phyloP scores from a whole-genome alignment of 2,329 filamentous ascomycete genomes.

The Bretziella fagacearum region DNA sequence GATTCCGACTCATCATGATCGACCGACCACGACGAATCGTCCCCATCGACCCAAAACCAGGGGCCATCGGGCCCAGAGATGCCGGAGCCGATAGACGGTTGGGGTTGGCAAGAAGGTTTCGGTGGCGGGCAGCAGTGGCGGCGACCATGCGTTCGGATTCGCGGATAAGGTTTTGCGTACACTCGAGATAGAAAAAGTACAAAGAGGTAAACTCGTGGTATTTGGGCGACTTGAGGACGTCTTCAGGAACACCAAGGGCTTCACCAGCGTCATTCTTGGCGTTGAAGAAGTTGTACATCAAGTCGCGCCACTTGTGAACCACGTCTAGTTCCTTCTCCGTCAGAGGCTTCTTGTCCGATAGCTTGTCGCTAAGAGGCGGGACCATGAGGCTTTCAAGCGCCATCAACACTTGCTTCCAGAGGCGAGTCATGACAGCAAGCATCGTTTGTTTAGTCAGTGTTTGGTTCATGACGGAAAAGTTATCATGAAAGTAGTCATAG shows the following conservation, averaged over 20 bases:
- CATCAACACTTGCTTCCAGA: conserved; percentile 94
- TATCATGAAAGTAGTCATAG: conserved; percentile 92
- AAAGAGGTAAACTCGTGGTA: conserved; percentile 93
- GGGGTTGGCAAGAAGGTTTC: conserved; percentile 45
- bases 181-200: conserved; percentile 97
- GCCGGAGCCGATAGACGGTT: conserved; percentile 57
- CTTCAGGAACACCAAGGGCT: conserved; percentile 72
- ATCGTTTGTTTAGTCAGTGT: conserved; percentile 91
- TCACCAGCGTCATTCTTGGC: conserved; percentile 72
- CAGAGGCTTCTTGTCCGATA: conserved; percentile 67
- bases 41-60: conserved; percentile 51
- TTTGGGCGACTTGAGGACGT: conserved; percentile 90
- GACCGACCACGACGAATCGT: conserved; percentile 52
- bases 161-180: conserved; percentile 75
- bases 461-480: conserved; percentile 97
- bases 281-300: conserved; percentile 89
- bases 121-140: conserved; percentile 58
- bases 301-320: conserved; percentile 83
- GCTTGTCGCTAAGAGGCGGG: conserved; percentile 87
- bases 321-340: conserved; percentile 81
- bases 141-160: conserved; percentile 95
- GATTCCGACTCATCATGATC: conserved; percentile 85
- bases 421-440: conserved; percentile 91
- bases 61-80: conserved; percentile 30
- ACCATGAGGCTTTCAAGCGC: conserved; percentile 83